phyloP scores from a whole-genome alignment of 495 filamentous ascomycete genomes.

The Lasiosphaeria hispida region DNA sequence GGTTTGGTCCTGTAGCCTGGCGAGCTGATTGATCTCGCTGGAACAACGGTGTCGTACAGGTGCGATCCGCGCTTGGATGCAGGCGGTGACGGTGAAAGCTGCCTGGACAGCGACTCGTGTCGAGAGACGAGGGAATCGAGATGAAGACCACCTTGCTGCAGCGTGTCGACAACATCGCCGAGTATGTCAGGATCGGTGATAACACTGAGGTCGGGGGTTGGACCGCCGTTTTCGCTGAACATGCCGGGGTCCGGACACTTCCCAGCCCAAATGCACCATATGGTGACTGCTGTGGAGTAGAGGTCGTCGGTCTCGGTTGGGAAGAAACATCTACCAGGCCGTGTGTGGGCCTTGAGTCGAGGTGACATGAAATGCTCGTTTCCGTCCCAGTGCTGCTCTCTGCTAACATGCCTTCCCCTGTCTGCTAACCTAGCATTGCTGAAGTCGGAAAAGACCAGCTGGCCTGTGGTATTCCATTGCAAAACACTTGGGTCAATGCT shows the following conservation, averaged over 20 bases:
- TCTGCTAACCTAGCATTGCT: not conserved
- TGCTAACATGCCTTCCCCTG: not conserved
- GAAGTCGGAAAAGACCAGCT: slow-evolving; percentile 7
- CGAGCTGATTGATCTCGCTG: too few relatives aligned
- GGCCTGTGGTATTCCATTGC: not conserved
- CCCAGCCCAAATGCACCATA: slow-evolving; percentile 11
- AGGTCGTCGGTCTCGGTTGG: slow-evolving; percentile 8
- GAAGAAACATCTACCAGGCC: not conserved
- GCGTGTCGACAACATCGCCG: slow-evolving; percentile 2
- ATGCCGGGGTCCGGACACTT: not conserved
- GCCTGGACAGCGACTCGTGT: not conserved
- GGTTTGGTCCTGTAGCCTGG: too few relatives aligned
- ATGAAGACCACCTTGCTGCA: slow-evolving; percentile 6
- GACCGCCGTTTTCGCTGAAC: not conserved
- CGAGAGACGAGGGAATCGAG: not conserved
- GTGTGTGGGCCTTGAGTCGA: not conserved
- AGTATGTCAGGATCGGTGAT: slow-evolving; percentile 9
- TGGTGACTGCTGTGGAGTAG: slow-evolving; percentile 7
- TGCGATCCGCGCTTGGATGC: too few relatives aligned
- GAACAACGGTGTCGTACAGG: too few relatives aligned
- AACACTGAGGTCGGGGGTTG: slow-evolving; percentile 2
- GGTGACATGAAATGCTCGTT: slow-evolving; percentile 10
- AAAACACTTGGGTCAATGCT: slow-evolving; percentile 6
- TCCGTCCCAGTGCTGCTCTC: not conserved
- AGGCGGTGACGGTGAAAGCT: not conserved